Base-by-base conservation (phyloP, 805 yeast species). In the Tetrapisispora fleetii region DNA sequence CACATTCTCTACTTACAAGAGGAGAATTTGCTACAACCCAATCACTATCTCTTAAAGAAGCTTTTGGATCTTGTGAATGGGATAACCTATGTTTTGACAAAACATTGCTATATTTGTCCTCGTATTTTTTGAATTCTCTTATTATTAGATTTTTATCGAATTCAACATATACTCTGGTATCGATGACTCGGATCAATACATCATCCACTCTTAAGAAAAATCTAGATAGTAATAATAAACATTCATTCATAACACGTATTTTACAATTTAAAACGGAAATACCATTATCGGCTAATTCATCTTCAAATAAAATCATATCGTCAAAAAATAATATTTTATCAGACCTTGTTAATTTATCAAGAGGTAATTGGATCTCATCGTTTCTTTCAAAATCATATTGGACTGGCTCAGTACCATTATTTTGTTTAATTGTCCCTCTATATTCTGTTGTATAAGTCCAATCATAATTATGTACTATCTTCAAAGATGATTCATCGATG, bases 251-350 rank as follows among this genome's bases (percentile, higher is more conserved):
- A 4, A 89, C 96, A 52, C 99, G 70, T 19, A 93, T 77, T 64
- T 90, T 90, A 35, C 82, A 80, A 46, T 80, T 79, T 48, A 86
- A 67, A 48, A 86, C 76, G 0, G 95, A 79, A 17, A 88, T 84
- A 8, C 99, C 99, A 64, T 91, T 93, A 64, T 93, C 99, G 4
- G 95, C 98, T 48, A 93, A 71, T 63, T 93, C 99, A 60, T 93
- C 99, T 62, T 93, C 99, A 62, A 78, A 93, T 32, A 93, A 69
- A 7, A 86, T 79, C 71, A 88, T 79, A 57, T 91, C 97, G 61
- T 89, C 97, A 60, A 79, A 93, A 64, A 86, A 89, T 48, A 88
- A 61, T 40, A 93, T 93, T 1, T 95, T 95, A 58, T 88, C 96
- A 7, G 83, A 88, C 50, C 74, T 70, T 35, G 78, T 71, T 37